phyloP scores from a whole-genome alignment of 176 grass and related monocot species.

The Stipa capillata region DNA sequence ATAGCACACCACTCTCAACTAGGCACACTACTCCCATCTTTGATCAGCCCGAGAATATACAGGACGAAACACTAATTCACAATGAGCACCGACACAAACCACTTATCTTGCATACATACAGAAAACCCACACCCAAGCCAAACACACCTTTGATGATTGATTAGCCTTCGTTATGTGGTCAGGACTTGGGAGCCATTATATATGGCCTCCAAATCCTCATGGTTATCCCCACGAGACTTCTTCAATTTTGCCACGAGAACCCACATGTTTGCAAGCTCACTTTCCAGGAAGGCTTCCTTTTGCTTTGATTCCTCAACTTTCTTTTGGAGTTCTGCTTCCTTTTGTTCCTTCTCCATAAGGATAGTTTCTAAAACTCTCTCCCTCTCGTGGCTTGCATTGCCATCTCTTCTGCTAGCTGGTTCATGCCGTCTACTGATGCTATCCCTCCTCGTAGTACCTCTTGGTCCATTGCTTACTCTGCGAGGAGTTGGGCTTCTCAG shows the following conservation, averaged over 20 bases:
- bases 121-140: conserved; percentile 41
- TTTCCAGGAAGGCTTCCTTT: conserved; percentile 85
- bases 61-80: conserved; percentile 24
- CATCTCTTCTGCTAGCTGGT: conserved; percentile 54
- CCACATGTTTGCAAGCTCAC: conserved; percentile 97
- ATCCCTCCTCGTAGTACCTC: conserved; percentile 47
- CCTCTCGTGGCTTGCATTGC: conserved; percentile 52
- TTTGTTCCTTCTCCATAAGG: conserved; percentile 62
- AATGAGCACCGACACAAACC: conserved; percentile 11
- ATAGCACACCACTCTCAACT: conserved; percentile 7
- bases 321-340: conserved; percentile 79
- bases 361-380: conserved; percentile 53
- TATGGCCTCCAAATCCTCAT: conserved; percentile 39
- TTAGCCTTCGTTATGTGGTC: conserved; percentile 4
- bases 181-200: conserved; percentile 25
- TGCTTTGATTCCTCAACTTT: conserved; percentile 83
- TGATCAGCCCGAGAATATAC: conserved; percentile 41
- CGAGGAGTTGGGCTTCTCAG: conserved; percentile 63
- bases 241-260: conserved; percentile 90
- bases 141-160: conserved; percentile 13
- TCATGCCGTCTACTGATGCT: conserved; percentile 61
- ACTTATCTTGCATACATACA: conserved; percentile 52
- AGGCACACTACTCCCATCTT: conserved; percentile 23
- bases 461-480: conserved; percentile 57
- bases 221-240: conserved; percentile 54